Conservation (phyloP, 2,329 filamentous ascomycete genomes). For the Dothistroma pini region DNA sequence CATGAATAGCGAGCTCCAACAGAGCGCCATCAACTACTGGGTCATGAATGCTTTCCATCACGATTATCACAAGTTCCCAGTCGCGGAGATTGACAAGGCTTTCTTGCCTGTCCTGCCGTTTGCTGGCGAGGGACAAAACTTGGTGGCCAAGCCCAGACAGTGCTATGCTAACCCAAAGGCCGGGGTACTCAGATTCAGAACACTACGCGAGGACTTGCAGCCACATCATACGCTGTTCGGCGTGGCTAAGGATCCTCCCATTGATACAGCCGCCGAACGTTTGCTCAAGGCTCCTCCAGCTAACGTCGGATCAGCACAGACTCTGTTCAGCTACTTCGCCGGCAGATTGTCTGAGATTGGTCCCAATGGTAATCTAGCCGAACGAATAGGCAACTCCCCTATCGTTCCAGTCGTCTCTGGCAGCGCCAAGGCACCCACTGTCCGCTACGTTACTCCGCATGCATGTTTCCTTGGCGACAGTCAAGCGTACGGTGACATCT, state of each 20-base stretch:
- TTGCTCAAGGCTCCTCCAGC: conserved; percentile 70
- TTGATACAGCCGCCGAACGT: conserved; percentile 70
- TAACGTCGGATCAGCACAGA: conserved; percentile 61
- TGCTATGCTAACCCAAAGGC: conserved; percentile 82
- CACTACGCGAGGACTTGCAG: conserved; percentile 72
- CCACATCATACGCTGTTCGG: conserved; percentile 81
- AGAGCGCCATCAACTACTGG: conserved; percentile 75
- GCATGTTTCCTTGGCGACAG: conserved; percentile 75
- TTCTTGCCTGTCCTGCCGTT: conserved; percentile 73
- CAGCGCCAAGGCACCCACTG: conserved; percentile 27
- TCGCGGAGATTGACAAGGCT: conserved; percentile 45
- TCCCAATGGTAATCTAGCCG: conserved; percentile 50
- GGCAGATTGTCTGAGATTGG: conserved; percentile 71
- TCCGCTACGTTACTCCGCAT: conserved; percentile 62
- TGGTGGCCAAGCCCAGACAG: conserved; percentile 66
- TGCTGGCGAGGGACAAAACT: conserved; percentile 45
- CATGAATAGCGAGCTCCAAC: conserved; percentile 57
- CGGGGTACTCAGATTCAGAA: conserved; percentile 73
- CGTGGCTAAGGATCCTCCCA: conserved; percentile 75
- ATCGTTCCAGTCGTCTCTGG: conserved; percentile 64
- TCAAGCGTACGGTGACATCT: conserved; percentile 78
- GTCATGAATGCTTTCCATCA: conserved; percentile 75
- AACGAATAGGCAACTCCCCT: conserved; percentile 58
- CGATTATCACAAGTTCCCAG: conserved; percentile 64
- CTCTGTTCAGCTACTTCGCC: conserved; percentile 79